Evolutionary conservation across 129 eudicot genomes (phyloP), one percentile per base, ranked within the genome.

Genomic region (Apium graveolens): DNA sequence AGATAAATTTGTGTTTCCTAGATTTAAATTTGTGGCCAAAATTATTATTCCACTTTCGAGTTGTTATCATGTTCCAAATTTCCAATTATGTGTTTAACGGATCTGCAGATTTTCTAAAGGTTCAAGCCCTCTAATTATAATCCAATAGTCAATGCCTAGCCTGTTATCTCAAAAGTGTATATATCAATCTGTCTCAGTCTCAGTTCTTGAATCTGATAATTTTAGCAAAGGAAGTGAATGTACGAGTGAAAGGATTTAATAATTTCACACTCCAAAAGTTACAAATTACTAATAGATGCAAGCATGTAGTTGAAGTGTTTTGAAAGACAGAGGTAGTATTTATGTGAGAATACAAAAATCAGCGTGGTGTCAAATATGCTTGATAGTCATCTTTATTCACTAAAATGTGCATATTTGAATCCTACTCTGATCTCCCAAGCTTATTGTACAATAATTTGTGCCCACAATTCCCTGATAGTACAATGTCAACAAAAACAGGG

Each of bases 401-500:
- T 49, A 2, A 55, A 55, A 55, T 55, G 65, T 27, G 70, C 34
- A 63, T 27, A 24, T 20, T 21, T 7, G 6, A 21, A 71, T 20
- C 75, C 18, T n/a, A 71, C 3, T 4, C 74, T 41, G n/a, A 41
- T 71, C 32, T 42, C 32, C 49, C 14, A 1, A 70, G 35, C 29
- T 7, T 11, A 18, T 72, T 45, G 27, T 11, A 72, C n/a, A 72
- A 42, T 41, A 72, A 20, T 72, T 41, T 39, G 5, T 72, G 29
- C 5, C 44, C 21, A 42, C 60, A 74, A 27, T 32, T 44, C 5
- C 51, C 37, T 74, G 13, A 74, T 34, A 74, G 11, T 74, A 26
- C 57, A 43, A 12, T 72, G 51, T 73, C 31, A 70, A 34, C 9
- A 7, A 26, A 26, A 74, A 82, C 87, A 93, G 97, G 98, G 71